Evolutionary conservation across 2,329 filamentous ascomycete species (phyloP), one percentile per base, ranked within the genome.

Genomic region (Balansia obtecta): DNA sequence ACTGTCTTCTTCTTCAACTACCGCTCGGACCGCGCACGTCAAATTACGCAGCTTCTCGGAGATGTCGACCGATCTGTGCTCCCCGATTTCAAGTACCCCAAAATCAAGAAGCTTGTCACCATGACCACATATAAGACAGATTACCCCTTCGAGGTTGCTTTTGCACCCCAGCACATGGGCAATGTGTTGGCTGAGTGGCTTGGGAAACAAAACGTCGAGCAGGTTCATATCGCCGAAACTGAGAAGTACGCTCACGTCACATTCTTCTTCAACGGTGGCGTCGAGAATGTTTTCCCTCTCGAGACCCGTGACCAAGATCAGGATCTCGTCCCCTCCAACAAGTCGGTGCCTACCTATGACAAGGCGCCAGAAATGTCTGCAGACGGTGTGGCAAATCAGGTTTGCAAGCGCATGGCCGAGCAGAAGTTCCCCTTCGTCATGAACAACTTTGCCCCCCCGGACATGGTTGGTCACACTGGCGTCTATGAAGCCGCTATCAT

Each of bases 1-100:
- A 91, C 88, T 49, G 79, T 97, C 62, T 97, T 97, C 80, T 97
- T 97, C 82, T 98, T 98, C 86, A 98, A 98, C 82, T 98, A 98
- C 79, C 88, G 93, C 63, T 97, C 93, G 52, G 93, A 98, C 68
- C 90, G 93, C 68, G 91, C 91, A 49, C 87, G 93, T 60, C 93
- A 98, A 70, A 86, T 98, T 67, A 95, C 89, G 46, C 93, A 97
- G 72, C 79, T 98, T 43, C 75, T 98, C 50, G 93, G 93, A 60
- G 86, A 86, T 67, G 83, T 91, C 64, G 93, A 98, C 74, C 87
- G 88, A 63, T 95, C 88, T 22, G 89, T 90, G 50, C 80, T 80
- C 58, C 87, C 90, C 58, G 88, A 96, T 69, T 95, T 97, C 76
- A 77, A 86, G 45, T 97, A 90, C 75, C 93, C 93, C 60, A 88